Conservation (phyloP, 805 yeast species). For the Wickerhamiella sorbophila region DNA sequence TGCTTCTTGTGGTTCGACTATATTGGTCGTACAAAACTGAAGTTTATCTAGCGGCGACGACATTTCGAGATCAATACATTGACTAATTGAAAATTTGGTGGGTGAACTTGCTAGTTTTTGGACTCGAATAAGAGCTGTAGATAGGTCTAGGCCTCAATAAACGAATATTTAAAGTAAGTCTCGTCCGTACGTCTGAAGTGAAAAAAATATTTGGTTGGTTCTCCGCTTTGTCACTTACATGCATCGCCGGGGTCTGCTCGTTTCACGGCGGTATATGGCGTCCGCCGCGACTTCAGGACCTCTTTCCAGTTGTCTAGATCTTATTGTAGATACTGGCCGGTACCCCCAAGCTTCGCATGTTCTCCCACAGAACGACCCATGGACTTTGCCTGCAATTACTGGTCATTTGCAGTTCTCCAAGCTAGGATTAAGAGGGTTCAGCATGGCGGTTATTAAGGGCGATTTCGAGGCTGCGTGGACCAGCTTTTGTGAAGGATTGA, state of each 20-base stretch:
- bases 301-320: neutral
- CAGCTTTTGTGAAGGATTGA: neutral
- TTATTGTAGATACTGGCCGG: neutral
- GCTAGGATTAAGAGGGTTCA: constrained; percentile 2
- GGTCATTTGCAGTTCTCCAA: neutral
- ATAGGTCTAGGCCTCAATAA: neutral
- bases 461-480: constrained; percentile 6
- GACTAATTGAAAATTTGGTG: neutral
- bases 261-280: neutral
- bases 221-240: neutral
- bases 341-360: constrained; percentile 2
- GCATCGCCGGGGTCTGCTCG: neutral
- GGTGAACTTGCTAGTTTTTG: neutral
- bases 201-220: neutral
- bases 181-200: neutral
- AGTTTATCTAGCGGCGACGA: neutral
- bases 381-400: constrained; percentile 1
- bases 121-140: neutral
- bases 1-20: constrained; percentile 12
- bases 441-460: constrained; percentile 5
- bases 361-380: constrained; percentile 1
- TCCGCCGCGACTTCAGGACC: neutral
- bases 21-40: constrained; percentile 10
- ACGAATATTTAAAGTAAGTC: neutral
- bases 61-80: neutral